Conservation (phyloP, 2,329 filamentous ascomycete genomes). For the Diaporthe caulivora region DNA sequence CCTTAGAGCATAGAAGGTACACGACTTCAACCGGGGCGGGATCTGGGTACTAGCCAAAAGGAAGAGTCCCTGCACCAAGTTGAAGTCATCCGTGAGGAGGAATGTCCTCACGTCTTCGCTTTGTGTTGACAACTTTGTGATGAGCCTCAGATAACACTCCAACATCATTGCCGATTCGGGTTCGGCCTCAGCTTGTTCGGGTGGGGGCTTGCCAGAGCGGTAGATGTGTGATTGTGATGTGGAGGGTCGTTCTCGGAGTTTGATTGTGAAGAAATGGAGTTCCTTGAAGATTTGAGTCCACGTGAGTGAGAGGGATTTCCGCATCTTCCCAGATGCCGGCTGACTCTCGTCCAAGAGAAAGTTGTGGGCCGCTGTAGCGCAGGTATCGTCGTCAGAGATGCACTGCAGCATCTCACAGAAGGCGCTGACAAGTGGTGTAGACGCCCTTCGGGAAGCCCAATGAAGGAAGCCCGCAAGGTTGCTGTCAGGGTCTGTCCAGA, state of each 20-base stretch:
- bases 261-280: constrained; percentile 84
- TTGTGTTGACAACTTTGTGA: constrained; percentile 83
- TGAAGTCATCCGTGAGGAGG: constrained; percentile 73
- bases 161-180: constrained; percentile 97
- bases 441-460: constrained; percentile 95
- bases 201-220: constrained; percentile 70
- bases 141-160: constrained; percentile 90
- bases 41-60: constrained; percentile 81
- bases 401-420: constrained; percentile 97
- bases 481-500: constrained; percentile 93
- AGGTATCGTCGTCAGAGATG: constrained; percentile 84
- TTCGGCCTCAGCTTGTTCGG: constrained; percentile 81
- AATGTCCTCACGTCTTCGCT: constrained; percentile 80
- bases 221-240: constrained; percentile 65
- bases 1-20: constrained; percentile 83
- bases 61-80: constrained; percentile 80
- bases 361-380: constrained; percentile 85
- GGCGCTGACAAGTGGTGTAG: constrained; percentile 93
- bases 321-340: constrained; percentile 80
- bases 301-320: constrained; percentile 85
- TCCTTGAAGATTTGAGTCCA: constrained; percentile 96
- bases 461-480: constrained; percentile 95
- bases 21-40: constrained; percentile 76
- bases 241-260: constrained; percentile 79
- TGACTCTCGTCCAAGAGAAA: constrained; percentile 90